Evolutionary conservation across 2,329 filamentous ascomycete genomes (phyloP), one percentile per base, ranked within the genome.

Genomic region (Passalora sequoiae): DNA sequence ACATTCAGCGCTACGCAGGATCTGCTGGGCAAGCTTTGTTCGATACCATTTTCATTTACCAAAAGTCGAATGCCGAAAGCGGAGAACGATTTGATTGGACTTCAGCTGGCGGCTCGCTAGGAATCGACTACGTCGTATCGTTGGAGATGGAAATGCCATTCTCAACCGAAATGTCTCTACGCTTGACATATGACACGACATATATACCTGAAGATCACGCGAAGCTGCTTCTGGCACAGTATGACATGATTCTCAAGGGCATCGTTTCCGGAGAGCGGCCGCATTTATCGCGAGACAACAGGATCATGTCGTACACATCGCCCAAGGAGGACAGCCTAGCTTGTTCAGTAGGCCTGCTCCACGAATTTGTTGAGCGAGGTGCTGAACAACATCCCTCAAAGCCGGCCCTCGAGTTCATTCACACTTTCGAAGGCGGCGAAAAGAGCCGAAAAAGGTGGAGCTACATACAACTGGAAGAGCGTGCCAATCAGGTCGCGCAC

Each of bases 1-100:
- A 79, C 21, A 82, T 94, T 7, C 86, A 94, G 56, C 79, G 76
- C 38, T 83, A 82, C 74, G 72, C 86, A 13, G 81, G 81, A 0
- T 73, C 78, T 45, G 70, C 81, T 0, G 78, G 83, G 17, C 74
- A 77, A 5, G 69, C 75, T 0, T 70, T 92, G 0, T 95, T 96
- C 54, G 89, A 96, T 58, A 91, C 88, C 0, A 71, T 96, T 1
- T 79, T 96, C 46, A 84, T 87, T 0, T 91, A 89, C 58, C 89
- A 95, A 58, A 86, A 85, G 51, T 42, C 46, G 25, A 15, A 21
- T 7, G 22, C 28, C 5, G 15, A 30, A 2, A 41, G 43, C n/a
- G 39, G 37, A 36, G 47, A 54, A 43, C 2, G 40, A 54, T 12
- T 59, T 3, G 66, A 72, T 0, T 94, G 86, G 83, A 68, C 69